phyloP scores from a whole-genome alignment of 768 basidiomycete genomes.

The Phylloporus rhodoxanthus region DNA sequence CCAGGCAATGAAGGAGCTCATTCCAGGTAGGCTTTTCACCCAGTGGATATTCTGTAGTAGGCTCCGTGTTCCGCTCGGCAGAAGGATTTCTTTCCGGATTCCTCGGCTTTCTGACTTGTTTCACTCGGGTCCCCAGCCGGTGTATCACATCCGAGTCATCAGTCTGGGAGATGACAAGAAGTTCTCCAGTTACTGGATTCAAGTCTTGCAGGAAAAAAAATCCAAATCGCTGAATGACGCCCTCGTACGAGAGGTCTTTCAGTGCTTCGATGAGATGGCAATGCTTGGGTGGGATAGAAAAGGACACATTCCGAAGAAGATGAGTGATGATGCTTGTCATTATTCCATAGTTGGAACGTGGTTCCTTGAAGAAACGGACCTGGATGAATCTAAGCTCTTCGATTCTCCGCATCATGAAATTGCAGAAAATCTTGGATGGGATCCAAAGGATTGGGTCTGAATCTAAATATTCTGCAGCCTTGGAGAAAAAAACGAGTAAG shows the following conservation, averaged over 20 bases:
- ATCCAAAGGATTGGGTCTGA: constrained; percentile 7
- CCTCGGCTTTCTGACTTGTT: background rate
- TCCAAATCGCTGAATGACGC: constrained; percentile 1
- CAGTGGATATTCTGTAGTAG: constrained; percentile 1
- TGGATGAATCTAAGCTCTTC: constrained; percentile 3
- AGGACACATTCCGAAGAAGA: constrained; percentile 3
- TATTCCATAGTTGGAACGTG: background rate
- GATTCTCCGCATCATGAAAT: background rate
- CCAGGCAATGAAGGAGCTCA: background rate
- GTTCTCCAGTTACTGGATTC: constrained; percentile 3
- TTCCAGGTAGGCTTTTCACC: constrained; percentile 6
- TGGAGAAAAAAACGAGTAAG: background rate
- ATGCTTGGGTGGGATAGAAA: background rate
- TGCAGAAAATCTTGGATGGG: background rate
- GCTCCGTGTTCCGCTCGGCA: background rate
- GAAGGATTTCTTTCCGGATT: background rate
- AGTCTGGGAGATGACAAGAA: background rate
- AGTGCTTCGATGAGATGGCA: background rate
- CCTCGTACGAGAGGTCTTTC: constrained; percentile 2
- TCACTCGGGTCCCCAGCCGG: background rate
- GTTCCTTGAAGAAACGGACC: constrained; percentile 4
- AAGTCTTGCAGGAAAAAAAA: constrained; percentile 8
- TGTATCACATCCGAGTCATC: background rate
- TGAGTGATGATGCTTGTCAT: constrained; percentile 6
- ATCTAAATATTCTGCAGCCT: constrained; percentile 4